Conservation (phyloP, 139 green algal genomes). For the Microglena sp. region DNA sequence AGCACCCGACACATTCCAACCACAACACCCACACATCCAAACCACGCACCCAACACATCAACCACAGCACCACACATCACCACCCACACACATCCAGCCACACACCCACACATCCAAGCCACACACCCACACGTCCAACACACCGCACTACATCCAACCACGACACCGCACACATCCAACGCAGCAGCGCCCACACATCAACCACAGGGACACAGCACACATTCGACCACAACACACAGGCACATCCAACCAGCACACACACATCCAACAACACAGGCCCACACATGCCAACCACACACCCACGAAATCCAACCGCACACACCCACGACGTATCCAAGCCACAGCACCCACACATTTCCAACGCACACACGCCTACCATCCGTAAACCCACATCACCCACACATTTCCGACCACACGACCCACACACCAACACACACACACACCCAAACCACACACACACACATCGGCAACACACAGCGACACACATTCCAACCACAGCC, state of each 20-base stretch:
- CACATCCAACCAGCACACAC: not conserved
- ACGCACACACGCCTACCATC: not conserved
- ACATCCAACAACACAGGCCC: not conserved
- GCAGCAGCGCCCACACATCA: not conserved
- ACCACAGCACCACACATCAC: too few relatives aligned
- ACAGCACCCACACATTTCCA: too few relatives aligned
- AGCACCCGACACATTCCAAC: too few relatives aligned
- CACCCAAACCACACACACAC: constrained; percentile 57
- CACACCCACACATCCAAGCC: too few relatives aligned
- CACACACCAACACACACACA: not conserved
- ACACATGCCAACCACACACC: not conserved
- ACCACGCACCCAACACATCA: too few relatives aligned
- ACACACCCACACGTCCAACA: too few relatives aligned
- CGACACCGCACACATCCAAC: too few relatives aligned
- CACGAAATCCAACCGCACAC: not conserved
- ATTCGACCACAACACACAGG: not conserved
- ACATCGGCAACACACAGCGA: constrained; percentile 66
- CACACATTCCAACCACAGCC: constrained; percentile 14
- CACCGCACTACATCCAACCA: too few relatives aligned
- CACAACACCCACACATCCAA: too few relatives aligned
- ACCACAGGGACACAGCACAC: not conserved
- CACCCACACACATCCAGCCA: too few relatives aligned
- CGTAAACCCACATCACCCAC: too few relatives aligned
- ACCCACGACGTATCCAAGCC: too few relatives aligned
- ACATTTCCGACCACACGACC: not conserved